Evolutionary conservation across 306 rosid genomes (phyloP).

Genomic region (Elaeagnus macrophylla): DNA sequence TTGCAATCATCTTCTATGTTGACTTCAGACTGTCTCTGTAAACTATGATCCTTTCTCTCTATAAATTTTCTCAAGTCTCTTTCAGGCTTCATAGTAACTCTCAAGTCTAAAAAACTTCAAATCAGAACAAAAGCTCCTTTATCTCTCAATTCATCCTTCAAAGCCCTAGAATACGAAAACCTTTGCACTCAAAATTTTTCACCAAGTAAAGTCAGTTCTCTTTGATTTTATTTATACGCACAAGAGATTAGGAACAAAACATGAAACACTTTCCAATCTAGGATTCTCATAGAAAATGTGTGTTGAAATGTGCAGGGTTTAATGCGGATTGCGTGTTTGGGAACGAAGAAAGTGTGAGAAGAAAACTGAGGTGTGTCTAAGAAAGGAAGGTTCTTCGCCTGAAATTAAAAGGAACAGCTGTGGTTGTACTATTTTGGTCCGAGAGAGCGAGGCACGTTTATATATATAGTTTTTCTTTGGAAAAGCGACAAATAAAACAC

Average conservation of each 20-base stretch:
- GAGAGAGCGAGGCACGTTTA: no score
- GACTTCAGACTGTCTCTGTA: slow-evolving; percentile 10
- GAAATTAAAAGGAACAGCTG: no score
- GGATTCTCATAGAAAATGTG: not conserved
- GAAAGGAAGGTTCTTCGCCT: not conserved
- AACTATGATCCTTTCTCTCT: slow-evolving; percentile 5
- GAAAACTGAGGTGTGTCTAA: slow-evolving; percentile 4
- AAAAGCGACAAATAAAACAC: no score
- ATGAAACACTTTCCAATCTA: not conserved
- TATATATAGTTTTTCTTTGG: no score
- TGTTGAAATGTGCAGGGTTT: slow-evolving; percentile 6
- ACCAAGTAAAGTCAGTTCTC: not conserved
- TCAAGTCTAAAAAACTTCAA: no score
- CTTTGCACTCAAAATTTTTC: slow-evolving; percentile 3
- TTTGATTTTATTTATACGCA: not conserved
- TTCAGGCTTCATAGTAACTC: no score
- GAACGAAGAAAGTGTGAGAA: slow-evolving; percentile 13
- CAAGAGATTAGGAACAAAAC: not conserved
- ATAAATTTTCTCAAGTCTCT: slow-evolving; percentile 23
- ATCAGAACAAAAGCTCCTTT: no score
- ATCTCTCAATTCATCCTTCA: not conserved
- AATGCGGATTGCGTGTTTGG: slow-evolving; percentile 5
- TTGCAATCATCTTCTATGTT: slow-evolving; percentile 15
- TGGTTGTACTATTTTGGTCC: no score
- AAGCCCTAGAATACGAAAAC: slow-evolving; percentile 13